These are phyloP conservation scores for Colletotrichum sansevieriae DNA, from an alignment of 2,329 filamentous ascomycete genomes.

Conservation along the genomic window DNA sequence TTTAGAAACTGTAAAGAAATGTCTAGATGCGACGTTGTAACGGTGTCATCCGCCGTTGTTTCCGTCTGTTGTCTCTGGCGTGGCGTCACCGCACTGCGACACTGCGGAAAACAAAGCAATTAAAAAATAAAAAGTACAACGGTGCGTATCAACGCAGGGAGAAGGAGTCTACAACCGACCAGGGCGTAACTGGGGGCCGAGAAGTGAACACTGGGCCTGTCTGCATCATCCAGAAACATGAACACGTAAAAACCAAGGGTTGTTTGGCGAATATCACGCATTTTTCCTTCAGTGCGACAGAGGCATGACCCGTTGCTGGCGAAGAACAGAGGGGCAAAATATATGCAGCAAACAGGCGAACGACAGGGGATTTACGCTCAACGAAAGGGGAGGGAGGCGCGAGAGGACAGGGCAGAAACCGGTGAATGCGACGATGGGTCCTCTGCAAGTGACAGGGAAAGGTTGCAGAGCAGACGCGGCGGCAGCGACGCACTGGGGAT, in stretches of 20 bases:
- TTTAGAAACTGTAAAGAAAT: constrained; percentile 3
- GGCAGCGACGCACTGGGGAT: constrained; percentile 28
- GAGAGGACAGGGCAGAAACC: constrained; percentile 1
- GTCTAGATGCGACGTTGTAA: neutral
- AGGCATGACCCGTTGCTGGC: neutral
- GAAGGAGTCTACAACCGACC: neutral
- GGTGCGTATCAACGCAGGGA: neutral
- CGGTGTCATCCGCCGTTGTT: neutral
- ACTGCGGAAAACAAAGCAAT: constrained; percentile 2
- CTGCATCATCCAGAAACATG: constrained; percentile 32
- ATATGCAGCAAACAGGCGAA: neutral
- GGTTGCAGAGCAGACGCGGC: constrained; percentile 12
- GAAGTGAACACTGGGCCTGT: constrained; percentile 23
- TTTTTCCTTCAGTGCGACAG: constrained; percentile 26
- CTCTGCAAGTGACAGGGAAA: constrained; percentile 25
- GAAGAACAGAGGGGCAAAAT: too few species aligned
- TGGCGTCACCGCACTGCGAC: constrained; percentile 5
- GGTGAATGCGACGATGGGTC: constrained; percentile 26
- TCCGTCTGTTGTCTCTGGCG: constrained; percentile 1
- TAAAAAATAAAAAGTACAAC: neutral
- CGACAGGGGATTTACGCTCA: constrained; percentile 22
- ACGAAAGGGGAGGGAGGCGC: neutral
- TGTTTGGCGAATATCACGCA: constrained; percentile 31
- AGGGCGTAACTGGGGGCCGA: constrained; percentile 2
- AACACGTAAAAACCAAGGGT: constrained; percentile 22